These are phyloP conservation scores for Salix viminalis DNA, from an alignment of 345 rosid species.

Conservation along the genomic window DNA sequence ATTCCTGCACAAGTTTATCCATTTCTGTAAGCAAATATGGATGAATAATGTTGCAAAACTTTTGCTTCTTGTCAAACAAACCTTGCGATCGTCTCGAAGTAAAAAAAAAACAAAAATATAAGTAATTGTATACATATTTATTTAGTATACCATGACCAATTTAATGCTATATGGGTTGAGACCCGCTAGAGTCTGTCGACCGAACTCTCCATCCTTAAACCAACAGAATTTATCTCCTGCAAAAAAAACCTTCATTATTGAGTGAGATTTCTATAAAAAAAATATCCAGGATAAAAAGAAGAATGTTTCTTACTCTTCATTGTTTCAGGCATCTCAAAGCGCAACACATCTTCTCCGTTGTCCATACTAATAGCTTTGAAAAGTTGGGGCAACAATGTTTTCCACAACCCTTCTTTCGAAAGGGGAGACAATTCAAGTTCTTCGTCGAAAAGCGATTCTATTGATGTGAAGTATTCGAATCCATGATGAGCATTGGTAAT, in stretches of 20 bases:
- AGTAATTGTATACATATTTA: not conserved
- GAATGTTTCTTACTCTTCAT: slow-evolving; percentile 32
- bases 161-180: slow-evolving; percentile 55
- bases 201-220: slow-evolving; percentile 74
- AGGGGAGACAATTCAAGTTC: slow-evolving; percentile 40
- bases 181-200: slow-evolving; percentile 73
- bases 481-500: slow-evolving; percentile 38
- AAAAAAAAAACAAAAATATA: no score
- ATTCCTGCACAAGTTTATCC: not conserved
- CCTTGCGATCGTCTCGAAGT: no score
- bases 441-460: slow-evolving; percentile 56
- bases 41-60: not conserved
- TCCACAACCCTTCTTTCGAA: slow-evolving; percentile 31
- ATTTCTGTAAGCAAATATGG: not conserved
- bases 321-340: slow-evolving; percentile 51
- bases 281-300: not conserved
- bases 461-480: slow-evolving; percentile 61
- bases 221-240: slow-evolving; percentile 72
- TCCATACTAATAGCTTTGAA: slow-evolving; percentile 28
- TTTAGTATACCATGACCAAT: slow-evolving; percentile 47
- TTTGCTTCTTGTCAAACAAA: not conserved
- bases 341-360: slow-evolving; percentile 41
- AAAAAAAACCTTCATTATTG: not conserved
- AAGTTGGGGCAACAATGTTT: slow-evolving; percentile 49
- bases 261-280: not conserved